These are phyloP conservation scores for Tympanopsis confertula DNA, from an alignment of 2,329 filamentous ascomycete species.

Conservation along the genomic window DNA sequence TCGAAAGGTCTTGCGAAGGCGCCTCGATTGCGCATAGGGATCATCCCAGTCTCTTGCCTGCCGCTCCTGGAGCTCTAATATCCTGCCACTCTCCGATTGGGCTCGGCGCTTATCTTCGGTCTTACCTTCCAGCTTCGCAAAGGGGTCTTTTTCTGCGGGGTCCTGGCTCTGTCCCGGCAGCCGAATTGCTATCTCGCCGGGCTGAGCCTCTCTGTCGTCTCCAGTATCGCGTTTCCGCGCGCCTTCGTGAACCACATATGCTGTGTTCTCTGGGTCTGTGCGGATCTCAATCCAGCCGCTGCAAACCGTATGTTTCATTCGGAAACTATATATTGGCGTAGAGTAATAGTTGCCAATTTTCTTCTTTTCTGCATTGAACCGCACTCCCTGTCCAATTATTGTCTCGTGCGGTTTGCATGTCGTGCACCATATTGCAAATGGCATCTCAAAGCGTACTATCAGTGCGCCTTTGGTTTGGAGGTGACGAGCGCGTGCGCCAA, in stretches of 20 bases:
- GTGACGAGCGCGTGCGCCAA: neutral
- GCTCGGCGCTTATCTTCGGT: constrained; percentile 8
- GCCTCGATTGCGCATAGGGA: constrained; percentile 13
- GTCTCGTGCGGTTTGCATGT: constrained; percentile 35
- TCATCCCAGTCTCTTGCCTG: constrained; percentile 13
- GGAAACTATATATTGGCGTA: constrained; percentile 54
- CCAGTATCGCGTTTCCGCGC: constrained; percentile 41
- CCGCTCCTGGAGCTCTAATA: constrained; percentile 10
- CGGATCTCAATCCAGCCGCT: constrained; percentile 51
- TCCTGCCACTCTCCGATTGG: constrained; percentile 9
- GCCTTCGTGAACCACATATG: constrained; percentile 49
- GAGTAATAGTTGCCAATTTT: constrained; percentile 51
- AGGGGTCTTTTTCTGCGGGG: constrained; percentile 8
- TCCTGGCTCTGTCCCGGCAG: neutral
- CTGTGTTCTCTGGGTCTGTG: constrained; percentile 54
- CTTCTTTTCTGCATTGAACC: constrained; percentile 61
- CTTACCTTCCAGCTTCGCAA: constrained; percentile 11
- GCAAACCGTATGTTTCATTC: constrained; percentile 50
- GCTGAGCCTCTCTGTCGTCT: constrained; percentile 29
- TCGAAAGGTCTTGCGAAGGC: constrained; percentile 12
- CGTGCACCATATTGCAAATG: constrained; percentile 57
- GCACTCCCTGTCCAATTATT: constrained; percentile 51
- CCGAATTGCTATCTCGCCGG: neutral
- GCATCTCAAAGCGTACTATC: constrained; percentile 59
- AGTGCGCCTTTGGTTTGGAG: constrained; percentile 31